A percentile compares a stretch with the other conserved stretches of the same genome.
Evolutionary conservation across 768 basidiomycete species (phyloP).

Genomic region (Suillus americanus): DNA sequence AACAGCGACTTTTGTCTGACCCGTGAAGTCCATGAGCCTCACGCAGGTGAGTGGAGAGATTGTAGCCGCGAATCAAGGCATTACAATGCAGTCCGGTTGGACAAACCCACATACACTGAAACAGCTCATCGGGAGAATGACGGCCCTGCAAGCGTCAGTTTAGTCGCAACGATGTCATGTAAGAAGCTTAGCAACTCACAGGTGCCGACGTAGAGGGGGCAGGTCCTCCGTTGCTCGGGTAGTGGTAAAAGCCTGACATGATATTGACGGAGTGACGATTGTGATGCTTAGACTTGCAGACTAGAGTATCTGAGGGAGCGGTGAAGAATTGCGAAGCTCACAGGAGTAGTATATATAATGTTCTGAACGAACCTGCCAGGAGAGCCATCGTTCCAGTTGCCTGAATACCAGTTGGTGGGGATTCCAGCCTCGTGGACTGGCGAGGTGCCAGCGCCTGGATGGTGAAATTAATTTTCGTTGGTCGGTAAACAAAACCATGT

Average conservation of each 20-base stretch:
- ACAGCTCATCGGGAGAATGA: accelerated
- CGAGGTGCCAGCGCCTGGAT: background rate
- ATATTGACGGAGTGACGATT: background rate
- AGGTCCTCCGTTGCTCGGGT: background rate
- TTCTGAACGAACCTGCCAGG: background rate
- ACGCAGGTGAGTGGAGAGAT: background rate
- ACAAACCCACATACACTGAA: background rate
- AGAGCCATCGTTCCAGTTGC: background rate
- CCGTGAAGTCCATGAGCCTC: background rate
- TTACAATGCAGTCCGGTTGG: background rate
- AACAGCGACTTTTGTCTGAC: background rate
- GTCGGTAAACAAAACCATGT: background rate
- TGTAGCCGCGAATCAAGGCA: background rate
- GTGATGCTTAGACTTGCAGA: background rate
- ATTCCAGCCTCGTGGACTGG: background rate
- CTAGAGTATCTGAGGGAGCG: background rate
- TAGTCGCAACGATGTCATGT: background rate
- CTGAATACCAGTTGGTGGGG: background rate
- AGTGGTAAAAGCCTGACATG: background rate
- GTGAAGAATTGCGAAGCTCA: background rate
- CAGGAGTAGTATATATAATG: background rate
- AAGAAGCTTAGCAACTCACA: background rate
- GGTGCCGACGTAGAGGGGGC: background rate
- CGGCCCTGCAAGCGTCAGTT: background rate
- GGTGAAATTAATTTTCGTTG: background rate